Base-by-base conservation (phyloP, 2,329 filamentous ascomycete species). In the Pyrenophora teres region DNA sequence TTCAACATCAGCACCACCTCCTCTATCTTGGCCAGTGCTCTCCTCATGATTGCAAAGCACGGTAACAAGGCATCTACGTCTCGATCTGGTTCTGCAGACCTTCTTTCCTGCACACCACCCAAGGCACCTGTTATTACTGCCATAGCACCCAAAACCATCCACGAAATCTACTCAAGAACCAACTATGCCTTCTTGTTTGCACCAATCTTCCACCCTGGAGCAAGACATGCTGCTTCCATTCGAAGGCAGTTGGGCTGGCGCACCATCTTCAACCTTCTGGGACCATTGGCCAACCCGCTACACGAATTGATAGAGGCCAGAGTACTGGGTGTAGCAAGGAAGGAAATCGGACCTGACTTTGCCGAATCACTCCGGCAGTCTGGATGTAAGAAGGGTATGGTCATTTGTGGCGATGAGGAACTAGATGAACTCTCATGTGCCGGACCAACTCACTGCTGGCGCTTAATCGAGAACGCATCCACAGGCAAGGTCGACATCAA, bases 1-100 rank as follows among this genome's bases (percentile, higher is more conserved):
- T 99, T 96, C 85, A 99, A 99, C 75, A 93, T 99, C 72, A 94
- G 89, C 64, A 99, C 94, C 4, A 96, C 94, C 6, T 86, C 94
- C 2, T 96, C 92, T 15, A 97, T 99, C 69, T 80, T 99, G 41
- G 91, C 90, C 40, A 95, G 92, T 5, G 86, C 92, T 4, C 80
- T 95, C 23, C 83, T 99, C 31, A 82, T 95, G 65, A 82, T 96
- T 50, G 90, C 89, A 60, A 99, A 99, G 78, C 94, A 99, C 77
- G 94, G 94, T 59, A 99, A 99, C 80, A 87, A 89, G 62, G 92
- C 94, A 36, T 94, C 92, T 47, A 97, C 94, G 3, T 97, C 92
- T 47, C 92, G 94, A 69, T 97, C 93, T 3, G 94, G 94, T 45
- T 96, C 92, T 37, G 94, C 94, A 49, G 94, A 99, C 75, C 83